Percentiles rank a stretch among this genome's conserved stretches.
These are phyloP conservation scores for Forsythia viridissima DNA, from an alignment of 257 asterid genomes.

Conservation along the genomic window DNA sequence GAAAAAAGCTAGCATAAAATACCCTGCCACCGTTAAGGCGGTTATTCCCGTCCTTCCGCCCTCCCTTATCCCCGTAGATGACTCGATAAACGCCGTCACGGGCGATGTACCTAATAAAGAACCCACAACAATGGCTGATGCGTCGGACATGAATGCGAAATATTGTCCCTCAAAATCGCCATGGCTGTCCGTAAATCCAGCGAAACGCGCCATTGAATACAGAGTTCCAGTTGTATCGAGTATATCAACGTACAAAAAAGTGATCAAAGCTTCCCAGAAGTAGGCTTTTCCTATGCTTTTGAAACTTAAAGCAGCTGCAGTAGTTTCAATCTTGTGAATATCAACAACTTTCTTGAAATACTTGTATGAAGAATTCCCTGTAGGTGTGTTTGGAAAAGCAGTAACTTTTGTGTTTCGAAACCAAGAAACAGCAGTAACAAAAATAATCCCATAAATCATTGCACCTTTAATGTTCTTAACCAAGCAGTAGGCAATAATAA, in stretches of 20 bases:
- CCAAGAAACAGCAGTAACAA: constrained; percentile 91
- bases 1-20: constrained; percentile 73
- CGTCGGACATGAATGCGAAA: constrained; percentile 92
- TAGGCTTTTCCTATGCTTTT: constrained; percentile 50
- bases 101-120: constrained; percentile 91
- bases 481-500: constrained; percentile 69
- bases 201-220: constrained; percentile 87
- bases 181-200: constrained; percentile 63
- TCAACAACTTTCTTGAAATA: constrained; percentile 78
- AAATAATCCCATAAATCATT: constrained; percentile 82
- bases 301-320: constrained; percentile 89
- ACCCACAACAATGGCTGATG: constrained; percentile 75
- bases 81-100: constrained; percentile 82
- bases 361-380: constrained; percentile 59
- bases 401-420: constrained; percentile 74
- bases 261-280: constrained; percentile 85
- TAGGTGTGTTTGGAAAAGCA: constrained; percentile 57
- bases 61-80: constrained; percentile 91
- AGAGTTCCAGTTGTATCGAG: constrained; percentile 87
- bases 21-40: constrained; percentile 84
- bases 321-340: constrained; percentile 62
- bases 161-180: constrained; percentile 93
- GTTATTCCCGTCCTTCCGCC: constrained; percentile 95
- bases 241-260: constrained; percentile 81
- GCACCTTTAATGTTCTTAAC: constrained; percentile 80